Evolutionary conservation across 176 grass and related monocot species (phyloP).

Genomic region (Rhynchospora tenuis): DNA sequence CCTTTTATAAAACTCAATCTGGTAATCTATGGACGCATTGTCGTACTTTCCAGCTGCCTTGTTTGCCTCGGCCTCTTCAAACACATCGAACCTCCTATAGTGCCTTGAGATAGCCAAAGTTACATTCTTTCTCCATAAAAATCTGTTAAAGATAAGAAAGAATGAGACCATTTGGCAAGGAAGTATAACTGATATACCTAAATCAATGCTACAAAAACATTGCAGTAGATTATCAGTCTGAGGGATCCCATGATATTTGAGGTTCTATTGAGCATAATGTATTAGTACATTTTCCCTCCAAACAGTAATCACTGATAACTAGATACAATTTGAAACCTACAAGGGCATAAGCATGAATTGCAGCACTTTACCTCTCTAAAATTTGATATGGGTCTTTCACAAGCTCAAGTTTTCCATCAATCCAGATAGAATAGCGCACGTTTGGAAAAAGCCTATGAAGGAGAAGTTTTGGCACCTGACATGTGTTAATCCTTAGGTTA

Average conservation of each 20-base stretch:
- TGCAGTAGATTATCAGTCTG: background rate
- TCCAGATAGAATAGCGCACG: conserved; percentile 78
- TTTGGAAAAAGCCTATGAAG: conserved; percentile 97
- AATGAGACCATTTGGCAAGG: conserved; percentile 6
- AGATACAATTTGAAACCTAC: background rate
- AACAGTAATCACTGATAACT: conserved; percentile 9
- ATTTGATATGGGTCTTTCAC: conserved; percentile 81
- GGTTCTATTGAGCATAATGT: background rate
- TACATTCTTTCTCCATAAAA: conserved; percentile 88
- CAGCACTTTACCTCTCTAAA: conserved; percentile 72
- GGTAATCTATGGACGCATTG: conserved; percentile 86
- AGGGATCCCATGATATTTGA: background rate
- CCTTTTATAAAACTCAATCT: conserved; percentile 93
- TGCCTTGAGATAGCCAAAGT: conserved; percentile 94
- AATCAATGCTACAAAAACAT: conserved; percentile 13
- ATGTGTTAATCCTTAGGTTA: conserved; percentile 7
- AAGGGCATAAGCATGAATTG: background rate
- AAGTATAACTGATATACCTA: conserved; percentile 1
- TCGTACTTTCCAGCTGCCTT: conserved; percentile 96
- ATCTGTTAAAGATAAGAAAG: conserved; percentile 46
- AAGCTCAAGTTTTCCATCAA: conserved; percentile 98
- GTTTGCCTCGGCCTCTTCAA: conserved; percentile 98
- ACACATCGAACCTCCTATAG: conserved; percentile 96
- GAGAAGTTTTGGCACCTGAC: conserved; percentile 89
- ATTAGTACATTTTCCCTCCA: background rate